These are phyloP conservation scores for Fusarium sp. DNA, from an alignment of 2,329 filamentous ascomycete species.

Conservation along the genomic window DNA sequence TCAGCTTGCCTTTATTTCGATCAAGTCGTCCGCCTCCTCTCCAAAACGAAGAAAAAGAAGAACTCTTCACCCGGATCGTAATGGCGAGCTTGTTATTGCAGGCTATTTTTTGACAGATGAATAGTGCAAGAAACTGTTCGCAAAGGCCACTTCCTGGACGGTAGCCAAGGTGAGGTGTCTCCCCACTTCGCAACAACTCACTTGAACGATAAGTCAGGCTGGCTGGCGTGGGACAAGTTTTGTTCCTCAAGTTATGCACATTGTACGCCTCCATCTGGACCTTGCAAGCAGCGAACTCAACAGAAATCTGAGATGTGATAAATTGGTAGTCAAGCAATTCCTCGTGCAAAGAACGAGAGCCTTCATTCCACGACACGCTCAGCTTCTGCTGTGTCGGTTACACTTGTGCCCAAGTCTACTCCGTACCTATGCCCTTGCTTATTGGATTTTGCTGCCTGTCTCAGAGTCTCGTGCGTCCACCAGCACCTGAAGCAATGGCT, in stretches of 20 bases:
- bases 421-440: conserved; percentile 1
- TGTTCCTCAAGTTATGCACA: conserved; percentile 6
- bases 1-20: background rate
- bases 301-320: conserved; percentile 4
- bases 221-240: conserved; percentile 1
- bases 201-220: conserved; percentile 2
- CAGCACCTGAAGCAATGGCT: conserved; percentile 42
- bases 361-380: conserved; percentile 21
- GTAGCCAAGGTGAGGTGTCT: background rate
- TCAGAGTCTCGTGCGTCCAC: conserved; percentile 32
- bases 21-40: background rate
- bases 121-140: conserved; percentile 1
- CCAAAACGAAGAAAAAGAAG: no score
- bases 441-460: conserved; percentile 26
- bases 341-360: background rate
- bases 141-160: background rate
- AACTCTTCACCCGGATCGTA: background rate
- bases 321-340: background rate
- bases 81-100: background rate
- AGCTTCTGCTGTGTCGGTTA: conserved; percentile 27
- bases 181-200: conserved; percentile 19
- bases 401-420: conserved; percentile 5
- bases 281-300: conserved; percentile 12
- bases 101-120: background rate
- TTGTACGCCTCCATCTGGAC: conserved; percentile 1